These are phyloP conservation scores for Lolium multiflorum DNA, from an alignment of 176 grass and related monocot genomes.

Conservation along the genomic window DNA sequence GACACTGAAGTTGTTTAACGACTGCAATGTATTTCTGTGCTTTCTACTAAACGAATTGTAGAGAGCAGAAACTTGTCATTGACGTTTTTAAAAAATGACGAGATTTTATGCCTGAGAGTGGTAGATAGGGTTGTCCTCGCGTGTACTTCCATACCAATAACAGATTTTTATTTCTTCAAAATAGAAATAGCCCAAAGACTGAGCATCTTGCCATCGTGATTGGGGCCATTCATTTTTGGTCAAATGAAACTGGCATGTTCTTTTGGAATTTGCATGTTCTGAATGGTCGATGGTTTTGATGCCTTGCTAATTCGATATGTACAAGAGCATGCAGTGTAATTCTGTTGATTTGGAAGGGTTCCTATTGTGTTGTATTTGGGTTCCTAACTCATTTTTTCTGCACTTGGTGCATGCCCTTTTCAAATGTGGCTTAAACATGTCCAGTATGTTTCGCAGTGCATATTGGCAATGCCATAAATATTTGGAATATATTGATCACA, in stretches of 20 bases:
- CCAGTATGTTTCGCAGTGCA: background rate
- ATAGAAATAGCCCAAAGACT: background rate
- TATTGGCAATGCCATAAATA: background rate
- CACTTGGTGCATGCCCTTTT: background rate
- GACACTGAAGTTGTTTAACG: conserved; percentile 32
- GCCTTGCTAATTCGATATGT: conserved; percentile 8
- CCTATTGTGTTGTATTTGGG: background rate
- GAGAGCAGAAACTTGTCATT: background rate
- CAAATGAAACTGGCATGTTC: background rate
- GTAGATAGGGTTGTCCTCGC: background rate
- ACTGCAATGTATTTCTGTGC: background rate
- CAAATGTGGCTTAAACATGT: background rate
- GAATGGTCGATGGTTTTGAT: background rate
- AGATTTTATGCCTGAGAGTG: background rate
- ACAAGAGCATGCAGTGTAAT: background rate
- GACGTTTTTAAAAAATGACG: background rate
- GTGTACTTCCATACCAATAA: background rate
- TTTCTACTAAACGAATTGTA: conserved; percentile 30
- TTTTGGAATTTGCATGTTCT: background rate
- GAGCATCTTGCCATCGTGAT: background rate
- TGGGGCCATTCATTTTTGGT: background rate
- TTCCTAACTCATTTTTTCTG: conserved; percentile 6
- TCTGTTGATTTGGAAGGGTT: background rate
- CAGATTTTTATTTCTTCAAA: background rate
- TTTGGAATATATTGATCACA: background rate